These are phyloP conservation scores for Cicer pinnatifidum DNA, from an alignment of 306 rosid genomes.

Conservation along the genomic window DNA sequence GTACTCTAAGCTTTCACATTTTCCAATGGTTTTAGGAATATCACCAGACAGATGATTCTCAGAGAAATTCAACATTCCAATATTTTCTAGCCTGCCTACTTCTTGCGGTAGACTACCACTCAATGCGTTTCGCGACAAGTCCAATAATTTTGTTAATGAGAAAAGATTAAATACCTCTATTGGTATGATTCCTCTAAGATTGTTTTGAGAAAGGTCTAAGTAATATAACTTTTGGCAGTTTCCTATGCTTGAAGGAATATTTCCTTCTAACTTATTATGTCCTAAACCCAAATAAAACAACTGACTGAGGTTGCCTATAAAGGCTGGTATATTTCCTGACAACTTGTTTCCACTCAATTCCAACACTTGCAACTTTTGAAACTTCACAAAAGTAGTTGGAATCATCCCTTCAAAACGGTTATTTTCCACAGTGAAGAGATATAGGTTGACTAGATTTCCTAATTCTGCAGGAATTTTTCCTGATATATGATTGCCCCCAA, in stretches of 20 bases:
- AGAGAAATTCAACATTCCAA: slow-evolving; percentile 28
- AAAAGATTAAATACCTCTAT: slow-evolving; percentile 29
- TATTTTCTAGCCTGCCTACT: slow-evolving; percentile 38
- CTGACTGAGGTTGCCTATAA: slow-evolving; percentile 46
- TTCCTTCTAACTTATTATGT: slow-evolving; percentile 45
- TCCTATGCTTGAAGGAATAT: slow-evolving; percentile 42
- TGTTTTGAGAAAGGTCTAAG: slow-evolving; percentile 29
- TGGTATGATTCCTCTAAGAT: slow-evolving; percentile 48
- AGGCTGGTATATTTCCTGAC: slow-evolving; percentile 37
- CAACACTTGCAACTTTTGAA: slow-evolving; percentile 20
- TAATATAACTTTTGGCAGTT: slow-evolving; percentile 19
- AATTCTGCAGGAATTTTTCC: slow-evolving; percentile 43
- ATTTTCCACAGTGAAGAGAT: neutral
- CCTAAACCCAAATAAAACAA: slow-evolving; percentile 1
- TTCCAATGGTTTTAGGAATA: slow-evolving; percentile 49
- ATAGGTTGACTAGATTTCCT: slow-evolving; percentile 39
- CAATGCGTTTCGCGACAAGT: slow-evolving; percentile 50
- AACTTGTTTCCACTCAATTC: slow-evolving; percentile 11
- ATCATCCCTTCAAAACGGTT: slow-evolving; percentile 36
- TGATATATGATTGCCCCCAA: slow-evolving; percentile 20
- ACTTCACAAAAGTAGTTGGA: slow-evolving; percentile 44
- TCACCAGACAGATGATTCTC: slow-evolving; percentile 44
- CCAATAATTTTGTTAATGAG: slow-evolving; percentile 28
- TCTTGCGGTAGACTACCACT: slow-evolving; percentile 39
- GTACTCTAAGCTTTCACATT: slow-evolving; percentile 43